Evolutionary conservation across 257 asterid genomes (phyloP).

Genomic region (Solanum raphanifolium): DNA sequence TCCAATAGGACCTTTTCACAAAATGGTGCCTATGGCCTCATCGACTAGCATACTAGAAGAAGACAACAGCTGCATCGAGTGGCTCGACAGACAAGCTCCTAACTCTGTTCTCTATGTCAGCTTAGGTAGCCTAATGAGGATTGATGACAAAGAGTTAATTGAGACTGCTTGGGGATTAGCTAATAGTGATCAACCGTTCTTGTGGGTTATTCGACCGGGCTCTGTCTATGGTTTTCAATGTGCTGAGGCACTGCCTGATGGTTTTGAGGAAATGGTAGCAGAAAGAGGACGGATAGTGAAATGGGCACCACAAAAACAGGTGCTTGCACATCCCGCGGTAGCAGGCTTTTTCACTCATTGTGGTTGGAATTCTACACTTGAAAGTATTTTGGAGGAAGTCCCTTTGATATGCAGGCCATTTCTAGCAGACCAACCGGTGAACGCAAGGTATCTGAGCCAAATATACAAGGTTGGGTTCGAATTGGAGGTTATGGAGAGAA

Average conservation of each 20-base stretch:
- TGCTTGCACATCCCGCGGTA: constrained; percentile 22
- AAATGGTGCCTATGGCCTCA: neutral
- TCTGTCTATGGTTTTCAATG: neutral
- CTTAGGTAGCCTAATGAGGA: constrained; percentile 29
- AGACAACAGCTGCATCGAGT: neutral
- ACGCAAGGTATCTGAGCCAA: constrained; percentile 20
- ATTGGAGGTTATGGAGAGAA: constrained; percentile 12
- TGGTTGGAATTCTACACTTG: constrained; percentile 43
- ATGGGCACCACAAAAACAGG: constrained; percentile 42
- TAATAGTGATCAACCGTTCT: constrained; percentile 24
- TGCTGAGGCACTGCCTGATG: neutral
- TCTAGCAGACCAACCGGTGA: constrained; percentile 25
- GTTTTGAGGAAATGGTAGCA: neutral
- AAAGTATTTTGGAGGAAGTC: constrained; percentile 28
- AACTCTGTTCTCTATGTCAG: neutral
- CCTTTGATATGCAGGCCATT: constrained; percentile 33
- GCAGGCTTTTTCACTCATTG: constrained; percentile 36
- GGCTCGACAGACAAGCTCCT: neutral
- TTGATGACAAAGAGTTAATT: constrained; percentile 2
- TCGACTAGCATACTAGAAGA: neutral
- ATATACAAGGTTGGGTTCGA: constrained; percentile 27
- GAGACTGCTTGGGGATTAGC: constrained; percentile 35
- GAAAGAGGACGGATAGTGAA: constrained; percentile 20
- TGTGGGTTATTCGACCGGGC: constrained; percentile 29
- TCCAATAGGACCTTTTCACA: neutral